Evolutionary conservation across 176 grass and related monocot genomes (phyloP), one percentile per base, ranked within the genome.

Genomic region (Calamus simplicifolius): DNA sequence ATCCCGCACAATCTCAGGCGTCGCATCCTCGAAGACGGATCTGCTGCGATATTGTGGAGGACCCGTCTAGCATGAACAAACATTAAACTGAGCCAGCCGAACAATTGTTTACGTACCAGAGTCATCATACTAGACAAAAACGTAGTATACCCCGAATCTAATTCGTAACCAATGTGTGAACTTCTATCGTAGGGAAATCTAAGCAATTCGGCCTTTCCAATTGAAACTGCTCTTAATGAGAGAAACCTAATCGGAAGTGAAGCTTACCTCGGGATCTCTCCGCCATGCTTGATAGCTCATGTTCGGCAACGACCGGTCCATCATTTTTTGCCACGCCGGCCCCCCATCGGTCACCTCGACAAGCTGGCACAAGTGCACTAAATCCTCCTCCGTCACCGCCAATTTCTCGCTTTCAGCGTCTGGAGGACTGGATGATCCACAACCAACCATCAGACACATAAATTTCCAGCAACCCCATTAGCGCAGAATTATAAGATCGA

Each of bases 341-440:
- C 85, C 88, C 38, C 79, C 94, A 48, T 98, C 88, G 52, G 77
- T 89, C 79, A 75, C 81, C 62, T 98, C 76, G 16, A 98, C 94
- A 15, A 98, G 67, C 38, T 76, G 59, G 56, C 66, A 77, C 29
- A 98, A 72, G 59, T 92, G 84, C 69, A 67, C 58, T 27, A 92
- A 51, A 65, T 98, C 94, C 3, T 54, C 57, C 26, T 63, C 67
- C 50, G 28, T 55, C n/a, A 98, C 81, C 0, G 76, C 48, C 92
- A 85, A 50, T 26, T 60, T 56, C 12, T 85, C 60, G 17, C 73
- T 62, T 31, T 16, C 29, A 0, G 16, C 49, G 50, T 49, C 57
- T 35, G 64, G 51, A 43, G 16, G 48, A 51, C 79, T 81, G 53
- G 57, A 70, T 53, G 66, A 58, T 62, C 57, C 61, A 43, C 62